Conservation (phyloP, 2,329 filamentous ascomycete species). For the Trichoderma oligosporum region DNA sequence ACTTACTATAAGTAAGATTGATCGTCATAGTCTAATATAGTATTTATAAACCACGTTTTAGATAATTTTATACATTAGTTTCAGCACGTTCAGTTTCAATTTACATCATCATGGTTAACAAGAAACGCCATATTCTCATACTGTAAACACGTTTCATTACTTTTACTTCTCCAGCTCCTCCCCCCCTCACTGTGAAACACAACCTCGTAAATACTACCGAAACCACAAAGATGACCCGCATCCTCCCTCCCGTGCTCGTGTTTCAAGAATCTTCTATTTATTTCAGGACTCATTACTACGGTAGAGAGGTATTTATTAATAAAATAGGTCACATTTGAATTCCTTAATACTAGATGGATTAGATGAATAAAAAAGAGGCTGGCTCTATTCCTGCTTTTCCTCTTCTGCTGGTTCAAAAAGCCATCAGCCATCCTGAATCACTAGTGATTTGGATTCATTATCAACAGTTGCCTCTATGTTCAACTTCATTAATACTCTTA, state of each 20-base stretch:
- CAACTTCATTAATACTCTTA: constrained; percentile 11
- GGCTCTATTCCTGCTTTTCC: too few species aligned
- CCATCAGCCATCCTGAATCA: too few species aligned
- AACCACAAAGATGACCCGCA: background rate
- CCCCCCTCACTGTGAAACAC: background rate
- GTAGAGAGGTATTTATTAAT: too few species aligned
- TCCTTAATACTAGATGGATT: too few species aligned
- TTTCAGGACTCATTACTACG: too few species aligned
- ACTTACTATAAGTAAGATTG: too few species aligned
- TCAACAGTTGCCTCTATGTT: background rate
- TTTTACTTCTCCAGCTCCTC: too few species aligned
- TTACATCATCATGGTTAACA: background rate
- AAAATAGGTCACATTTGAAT: too few species aligned
- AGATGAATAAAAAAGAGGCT: too few species aligned
- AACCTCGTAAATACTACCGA: constrained; percentile 9
- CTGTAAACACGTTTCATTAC: constrained; percentile 2
- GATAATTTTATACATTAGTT: background rate
- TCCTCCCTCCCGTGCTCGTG: background rate
- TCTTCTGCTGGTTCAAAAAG: too few species aligned
- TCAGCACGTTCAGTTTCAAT: background rate
- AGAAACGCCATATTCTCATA: constrained; percentile 2
- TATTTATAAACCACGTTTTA: background rate
- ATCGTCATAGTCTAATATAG: too few species aligned
- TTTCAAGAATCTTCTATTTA: background rate
- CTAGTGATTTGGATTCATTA: too few species aligned